Conservation (phyloP, 1,139 yeast species). For the Wickerhamomyces sp. region DNA sequence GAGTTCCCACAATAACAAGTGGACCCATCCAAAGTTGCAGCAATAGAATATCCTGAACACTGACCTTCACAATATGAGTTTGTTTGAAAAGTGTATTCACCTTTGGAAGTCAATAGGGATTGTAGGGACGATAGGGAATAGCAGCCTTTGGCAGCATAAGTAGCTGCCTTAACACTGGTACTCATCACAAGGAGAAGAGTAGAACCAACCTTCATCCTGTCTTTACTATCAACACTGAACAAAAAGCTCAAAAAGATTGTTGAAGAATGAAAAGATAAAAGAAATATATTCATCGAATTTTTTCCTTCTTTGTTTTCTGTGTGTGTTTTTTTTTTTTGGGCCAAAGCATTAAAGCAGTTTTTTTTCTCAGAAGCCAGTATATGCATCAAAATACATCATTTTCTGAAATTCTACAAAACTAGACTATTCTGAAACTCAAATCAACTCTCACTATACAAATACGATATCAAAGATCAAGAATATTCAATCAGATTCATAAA, state of each 20-base stretch:
- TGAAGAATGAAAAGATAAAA: no score
- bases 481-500: no score
- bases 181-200: slow-evolving; percentile 43
- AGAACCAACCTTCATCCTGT: slow-evolving; percentile 11
- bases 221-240: slow-evolving; percentile 3
- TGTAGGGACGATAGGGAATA: slow-evolving; percentile 14
- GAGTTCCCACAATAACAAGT: slow-evolving; percentile 59
- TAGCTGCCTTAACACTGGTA: slow-evolving; percentile 27
- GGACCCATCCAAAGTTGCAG: slow-evolving; percentile 50
- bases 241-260: slow-evolving; percentile 11
- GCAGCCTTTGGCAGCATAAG: slow-evolving; percentile 20
- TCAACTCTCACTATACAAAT: no score
- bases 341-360: no score
- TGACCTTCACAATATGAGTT: slow-evolving; percentile 43
- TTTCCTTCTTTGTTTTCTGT: no score
- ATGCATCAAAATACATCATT: no score
- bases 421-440: no score
- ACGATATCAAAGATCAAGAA: no score
- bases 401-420: no score
- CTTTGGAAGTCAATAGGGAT: slow-evolving; percentile 13
- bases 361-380: no score
- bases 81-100: slow-evolving; percentile 41
- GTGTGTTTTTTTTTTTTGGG: no score
- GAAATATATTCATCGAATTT: no score
- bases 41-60: slow-evolving; percentile 43